Evolutionary conservation across 2,329 filamentous ascomycete species (phyloP).

Genomic region (Fusarium vanettenii): DNA sequence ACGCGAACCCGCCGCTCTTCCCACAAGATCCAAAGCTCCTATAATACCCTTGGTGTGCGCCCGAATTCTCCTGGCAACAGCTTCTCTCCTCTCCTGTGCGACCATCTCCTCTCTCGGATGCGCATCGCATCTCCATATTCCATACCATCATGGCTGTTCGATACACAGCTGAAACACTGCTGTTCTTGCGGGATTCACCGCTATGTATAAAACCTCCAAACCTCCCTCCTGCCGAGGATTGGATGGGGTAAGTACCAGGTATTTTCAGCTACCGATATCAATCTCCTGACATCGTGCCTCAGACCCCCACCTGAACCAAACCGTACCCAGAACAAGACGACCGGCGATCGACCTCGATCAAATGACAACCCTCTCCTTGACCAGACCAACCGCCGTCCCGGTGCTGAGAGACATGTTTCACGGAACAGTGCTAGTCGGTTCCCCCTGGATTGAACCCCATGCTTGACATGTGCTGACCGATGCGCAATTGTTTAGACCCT

Average conservation of each 20-base stretch:
- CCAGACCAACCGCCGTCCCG: slow-evolving; percentile 63
- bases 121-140: slow-evolving; percentile 48
- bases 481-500: slow-evolving; percentile 58
- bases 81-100: slow-evolving; percentile 24
- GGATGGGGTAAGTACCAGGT: slow-evolving; percentile 83
- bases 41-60: neutral
- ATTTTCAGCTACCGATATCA: slow-evolving; percentile 15
- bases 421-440: slow-evolving; percentile 68
- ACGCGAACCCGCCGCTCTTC: neutral
- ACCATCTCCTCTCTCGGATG: slow-evolving; percentile 48
- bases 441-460: slow-evolving; percentile 3
- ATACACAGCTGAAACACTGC: slow-evolving; percentile 82
- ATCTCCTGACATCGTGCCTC: slow-evolving; percentile 31
- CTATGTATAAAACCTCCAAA: slow-evolving; percentile 82
- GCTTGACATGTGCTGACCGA: slow-evolving; percentile 23
- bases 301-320: slow-evolving; percentile 60
- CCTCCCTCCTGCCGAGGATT: slow-evolving; percentile 88
- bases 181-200: slow-evolving; percentile 82
- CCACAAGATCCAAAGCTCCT: neutral
- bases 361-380: slow-evolving; percentile 60
- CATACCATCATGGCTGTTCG: slow-evolving; percentile 67
- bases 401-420: slow-evolving; percentile 64
- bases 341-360: slow-evolving; percentile 57
- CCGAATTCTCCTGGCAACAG: neutral
- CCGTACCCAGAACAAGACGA: slow-evolving; percentile 58